These are phyloP conservation scores for Chytriomyces sp. DNA, from an alignment of 192 early-diverging fungal species.

Conservation along the genomic window DNA sequence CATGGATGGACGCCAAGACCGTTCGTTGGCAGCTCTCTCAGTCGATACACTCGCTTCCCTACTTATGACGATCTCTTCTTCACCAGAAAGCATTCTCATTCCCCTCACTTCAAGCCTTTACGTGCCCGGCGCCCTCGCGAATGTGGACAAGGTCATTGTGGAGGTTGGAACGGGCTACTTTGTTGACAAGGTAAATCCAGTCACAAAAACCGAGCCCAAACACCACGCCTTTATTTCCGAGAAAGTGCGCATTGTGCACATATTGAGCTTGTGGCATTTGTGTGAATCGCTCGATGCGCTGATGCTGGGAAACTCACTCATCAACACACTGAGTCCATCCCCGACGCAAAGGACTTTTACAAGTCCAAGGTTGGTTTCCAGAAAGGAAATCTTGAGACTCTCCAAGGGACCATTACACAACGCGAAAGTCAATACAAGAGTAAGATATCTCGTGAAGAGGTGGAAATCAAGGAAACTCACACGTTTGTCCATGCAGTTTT, in stretches of 20 bases:
- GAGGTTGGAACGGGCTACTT: slow-evolving; percentile 98
- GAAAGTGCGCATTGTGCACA: background rate
- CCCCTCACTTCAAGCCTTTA: slow-evolving; percentile 81
- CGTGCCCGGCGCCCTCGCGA: slow-evolving; percentile 82
- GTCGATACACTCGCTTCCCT: too few relatives aligned
- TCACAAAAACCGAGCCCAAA: background rate
- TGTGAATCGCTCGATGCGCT: background rate
- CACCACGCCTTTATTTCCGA: background rate
- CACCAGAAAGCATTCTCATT: slow-evolving; percentile 69
- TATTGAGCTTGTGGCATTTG: background rate
- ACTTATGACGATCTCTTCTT: too few relatives aligned
- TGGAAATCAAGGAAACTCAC: too few relatives aligned
- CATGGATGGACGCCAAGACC: slow-evolving; percentile 55
- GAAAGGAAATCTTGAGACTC: slow-evolving; percentile 74
- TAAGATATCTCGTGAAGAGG: slow-evolving; percentile 25
- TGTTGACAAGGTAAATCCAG: slow-evolving; percentile 77
- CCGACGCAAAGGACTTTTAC: slow-evolving; percentile 85
- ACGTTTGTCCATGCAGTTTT: slow-evolving; percentile 9
- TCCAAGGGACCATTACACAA: slow-evolving; percentile 78
- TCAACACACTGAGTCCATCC: slow-evolving; percentile 51
- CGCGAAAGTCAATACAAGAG: slow-evolving; percentile 63
- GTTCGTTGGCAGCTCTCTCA: slow-evolving; percentile 29
- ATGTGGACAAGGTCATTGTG: slow-evolving; percentile 84
- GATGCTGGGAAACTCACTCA: too few relatives aligned
- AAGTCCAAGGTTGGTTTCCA: slow-evolving; percentile 80